Base-by-base conservation (phyloP, 257 asterid species). In the Petrea volubilis region DNA sequence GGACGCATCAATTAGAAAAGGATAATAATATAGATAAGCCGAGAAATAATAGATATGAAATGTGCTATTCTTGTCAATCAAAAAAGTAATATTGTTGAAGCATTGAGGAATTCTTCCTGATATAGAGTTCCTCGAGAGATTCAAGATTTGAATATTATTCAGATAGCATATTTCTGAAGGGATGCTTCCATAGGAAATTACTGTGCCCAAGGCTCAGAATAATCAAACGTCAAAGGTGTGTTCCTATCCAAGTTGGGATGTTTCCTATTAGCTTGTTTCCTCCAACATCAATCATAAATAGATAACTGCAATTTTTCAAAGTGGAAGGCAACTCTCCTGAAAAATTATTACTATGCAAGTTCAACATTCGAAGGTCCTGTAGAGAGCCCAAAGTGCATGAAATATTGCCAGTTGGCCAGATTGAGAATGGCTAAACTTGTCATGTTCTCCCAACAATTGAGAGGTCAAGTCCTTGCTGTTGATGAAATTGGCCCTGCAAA, bases 61-160 rank as follows among this genome's bases (percentile, higher is more conserved):
- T 11, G 28, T 21, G 29, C 5, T 13, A 20, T 6, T 27, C 36
- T 29, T 53, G 0, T 70, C 49, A 60, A 18, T 33, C 52, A 69
- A 9, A 1, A 62, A 0, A 18, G 77, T 60, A 20, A 79, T 66
- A 43, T 80, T 77, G 59, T 65, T 17, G 23, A 82, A 75, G 58
- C 87, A 79, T 14, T 31, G 27, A 0, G 90, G 88, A 2, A 85
- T 73, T 52, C 31, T 36, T 21, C 82, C 79, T 0, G 85, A 77
- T 29, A 82, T 6, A 7, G 40, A 53, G 68, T 84, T 84, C 46
- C 64, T 14, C 18, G 87, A 84, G 3, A 82, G 65, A 66, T 84
- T 87, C 49, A 84, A 65, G 28, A 82, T 10, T 34, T 79, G 87
- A 31, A 82, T 72, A 14, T 9, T 5, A 33, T 66, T 43, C 9